Evolutionary conservation across 179 eudicot species (phyloP).

Genomic region (Drosera spatulata): DNA sequence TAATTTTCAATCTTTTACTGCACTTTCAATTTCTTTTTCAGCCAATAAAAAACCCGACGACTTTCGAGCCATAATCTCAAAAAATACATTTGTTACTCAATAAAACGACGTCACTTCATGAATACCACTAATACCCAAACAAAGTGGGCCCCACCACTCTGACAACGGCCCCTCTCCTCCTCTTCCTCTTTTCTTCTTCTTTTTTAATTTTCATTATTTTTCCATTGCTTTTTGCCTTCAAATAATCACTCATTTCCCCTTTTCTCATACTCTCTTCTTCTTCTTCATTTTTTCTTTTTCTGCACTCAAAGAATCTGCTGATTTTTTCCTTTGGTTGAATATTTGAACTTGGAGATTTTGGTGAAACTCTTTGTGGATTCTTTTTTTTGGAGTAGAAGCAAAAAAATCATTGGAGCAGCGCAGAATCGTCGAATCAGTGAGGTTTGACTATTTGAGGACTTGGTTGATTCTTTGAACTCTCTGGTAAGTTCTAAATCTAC

Average conservation of each 20-base stretch:
- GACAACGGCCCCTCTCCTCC: neutral
- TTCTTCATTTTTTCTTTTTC: neutral
- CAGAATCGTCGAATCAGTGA: neutral
- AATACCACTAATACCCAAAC: no score
- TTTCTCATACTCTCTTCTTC: neutral
- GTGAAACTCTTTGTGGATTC: no score
- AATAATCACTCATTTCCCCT: neutral
- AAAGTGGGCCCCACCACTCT: slow-evolving; percentile 4
- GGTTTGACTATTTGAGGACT: neutral
- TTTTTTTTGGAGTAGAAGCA: no score
- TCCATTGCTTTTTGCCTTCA: no score
- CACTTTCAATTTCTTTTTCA: no score
- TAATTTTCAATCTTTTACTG: no score
- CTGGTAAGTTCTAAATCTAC: no score
- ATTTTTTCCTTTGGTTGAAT: neutral
- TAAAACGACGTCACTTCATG: no score
- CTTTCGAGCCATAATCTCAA: no score
- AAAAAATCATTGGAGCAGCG: no score
- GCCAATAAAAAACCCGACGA: no score
- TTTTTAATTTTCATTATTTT: neutral
- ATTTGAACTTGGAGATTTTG: neutral
- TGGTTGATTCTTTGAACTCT: neutral
- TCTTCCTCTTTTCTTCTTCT: slow-evolving; percentile 9
- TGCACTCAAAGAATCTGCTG: slow-evolving; percentile 1
- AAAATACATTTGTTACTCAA: no score